phyloP scores from a whole-genome alignment of 148 eudicot genomes.

The Rhododendron simsii region DNA sequence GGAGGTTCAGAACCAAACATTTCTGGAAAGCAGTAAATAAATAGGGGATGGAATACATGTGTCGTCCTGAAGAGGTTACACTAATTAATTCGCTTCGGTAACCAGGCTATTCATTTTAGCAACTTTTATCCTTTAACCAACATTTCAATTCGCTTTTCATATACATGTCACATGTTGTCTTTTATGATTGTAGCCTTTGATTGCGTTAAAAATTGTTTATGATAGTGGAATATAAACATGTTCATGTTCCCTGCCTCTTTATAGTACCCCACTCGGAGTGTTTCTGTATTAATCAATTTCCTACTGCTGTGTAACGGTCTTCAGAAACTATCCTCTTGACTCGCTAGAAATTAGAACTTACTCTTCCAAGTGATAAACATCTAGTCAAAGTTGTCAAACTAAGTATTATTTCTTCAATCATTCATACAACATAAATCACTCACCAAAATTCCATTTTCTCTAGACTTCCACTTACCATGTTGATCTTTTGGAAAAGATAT shows the following conservation, averaged over 20 bases:
- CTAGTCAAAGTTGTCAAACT: too few species aligned
- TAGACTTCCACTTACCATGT: too few species aligned
- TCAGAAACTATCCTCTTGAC: conserved; percentile 45
- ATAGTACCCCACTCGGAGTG: neutral
- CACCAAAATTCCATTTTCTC: too few species aligned
- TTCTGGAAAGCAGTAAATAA: neutral
- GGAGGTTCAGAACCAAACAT: neutral
- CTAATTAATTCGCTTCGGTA: neutral
- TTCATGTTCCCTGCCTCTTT: neutral
- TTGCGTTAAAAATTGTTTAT: neutral
- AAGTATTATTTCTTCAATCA: too few species aligned
- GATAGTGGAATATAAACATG: neutral
- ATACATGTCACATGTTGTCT: neutral
- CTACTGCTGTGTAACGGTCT: neutral
- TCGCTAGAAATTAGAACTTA: conserved; percentile 23
- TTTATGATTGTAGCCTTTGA: neutral
- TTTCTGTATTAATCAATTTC: neutral
- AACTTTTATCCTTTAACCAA: neutral
- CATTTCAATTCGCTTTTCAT: neutral
- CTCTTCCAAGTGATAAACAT: too few species aligned
- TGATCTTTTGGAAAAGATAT: too few species aligned
- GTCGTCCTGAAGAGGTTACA: neutral
- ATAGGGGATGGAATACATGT: neutral
- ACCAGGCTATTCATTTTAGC: neutral
- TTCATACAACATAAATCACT: too few species aligned